Conservation (phyloP, 1,139 yeast genomes). For the Blastobotrys raffinosifermentans region DNA sequence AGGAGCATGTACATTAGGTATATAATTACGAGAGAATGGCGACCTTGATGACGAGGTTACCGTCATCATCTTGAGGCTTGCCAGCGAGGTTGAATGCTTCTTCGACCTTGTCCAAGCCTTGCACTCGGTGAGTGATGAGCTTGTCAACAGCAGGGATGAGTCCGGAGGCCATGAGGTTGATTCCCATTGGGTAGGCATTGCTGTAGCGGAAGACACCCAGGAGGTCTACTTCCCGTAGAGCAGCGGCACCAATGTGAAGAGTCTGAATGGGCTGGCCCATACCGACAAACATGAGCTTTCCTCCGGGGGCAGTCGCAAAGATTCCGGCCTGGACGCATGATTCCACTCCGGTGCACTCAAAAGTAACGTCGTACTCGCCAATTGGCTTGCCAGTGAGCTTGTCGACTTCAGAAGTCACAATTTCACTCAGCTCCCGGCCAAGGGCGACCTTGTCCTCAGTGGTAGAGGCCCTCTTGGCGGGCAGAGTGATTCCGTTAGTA, state of each 20-base stretch:
- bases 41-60: conserved; percentile 28
- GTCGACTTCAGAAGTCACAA: conserved; percentile 18
- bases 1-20: too few relatives aligned
- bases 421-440: neutral
- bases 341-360: conserved; percentile 31
- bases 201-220: conserved; percentile 31
- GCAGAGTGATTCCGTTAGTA: conserved; percentile 24
- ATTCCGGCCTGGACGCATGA: conserved; percentile 30
- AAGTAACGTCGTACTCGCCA: conserved; percentile 42
- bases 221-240: conserved; percentile 28
- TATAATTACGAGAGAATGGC: too few relatives aligned
- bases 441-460: conserved; percentile 22
- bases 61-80: conserved; percentile 25
- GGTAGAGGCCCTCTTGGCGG: conserved; percentile 20
- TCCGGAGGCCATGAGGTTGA: conserved; percentile 22
- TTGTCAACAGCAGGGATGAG: conserved; percentile 23
- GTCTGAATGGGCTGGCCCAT: conserved; percentile 31
- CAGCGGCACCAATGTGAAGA: conserved; percentile 29
- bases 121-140: conserved; percentile 26
- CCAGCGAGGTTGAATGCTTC: conserved; percentile 30
- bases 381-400: conserved; percentile 14
- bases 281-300: conserved; percentile 28
- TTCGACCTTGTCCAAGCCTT: conserved; percentile 24
- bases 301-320: conserved; percentile 35
- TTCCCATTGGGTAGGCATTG: conserved; percentile 27